Base-by-base conservation (phyloP, 1,284 basidiomycete genomes). In the Athelia sp. region DNA sequence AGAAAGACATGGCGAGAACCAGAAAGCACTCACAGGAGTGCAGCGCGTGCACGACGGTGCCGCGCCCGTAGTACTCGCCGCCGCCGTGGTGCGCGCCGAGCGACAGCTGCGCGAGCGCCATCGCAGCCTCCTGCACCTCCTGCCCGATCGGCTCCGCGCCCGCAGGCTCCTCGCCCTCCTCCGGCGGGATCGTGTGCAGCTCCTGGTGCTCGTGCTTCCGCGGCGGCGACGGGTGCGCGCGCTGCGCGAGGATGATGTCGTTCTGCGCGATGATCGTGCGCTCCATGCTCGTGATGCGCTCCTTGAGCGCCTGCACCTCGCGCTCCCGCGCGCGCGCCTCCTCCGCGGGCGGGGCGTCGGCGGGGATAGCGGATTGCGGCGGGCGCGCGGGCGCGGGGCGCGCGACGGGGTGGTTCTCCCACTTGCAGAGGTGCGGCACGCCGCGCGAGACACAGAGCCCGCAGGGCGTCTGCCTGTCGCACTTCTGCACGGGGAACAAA, bases 391-490 rank as follows among this genome's bases (percentile, higher is more conserved):
- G 77, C 8, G 70, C 43, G 18, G 77, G 77, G 14, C 76, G 72
- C 22, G 74, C 71, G 43, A 75, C 63, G 23, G 74, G 74, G 10
- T 75, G 69, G 9, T 68, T 69, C 56, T 77, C 76, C 77, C 77
- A 79, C 45, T 73, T 71, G 61, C 78, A 81, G 3, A 79, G 65
- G 57, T 80, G 72, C 17, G 74, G 60, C 11, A 79, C 72, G 10
- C 73, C 75, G 48, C 76, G 64, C n/a, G 70, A 68, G 22, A 70
- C 66, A 55, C 78, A 81, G 3, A 76, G 61, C 4, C 73, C 70
- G 55, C 77, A 81, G 3, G 78, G 77, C 50, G 73, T 71, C 52
- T 72, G 70, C 46, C 77, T 68, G 60, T 79, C 77, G 54, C 78
- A 79, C 72, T 76, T 76, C 78, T 79, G 53, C 18, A n/a, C 48